Conservation (phyloP, 345 rosid genomes). For the Arabidopsis suecica region DNA sequence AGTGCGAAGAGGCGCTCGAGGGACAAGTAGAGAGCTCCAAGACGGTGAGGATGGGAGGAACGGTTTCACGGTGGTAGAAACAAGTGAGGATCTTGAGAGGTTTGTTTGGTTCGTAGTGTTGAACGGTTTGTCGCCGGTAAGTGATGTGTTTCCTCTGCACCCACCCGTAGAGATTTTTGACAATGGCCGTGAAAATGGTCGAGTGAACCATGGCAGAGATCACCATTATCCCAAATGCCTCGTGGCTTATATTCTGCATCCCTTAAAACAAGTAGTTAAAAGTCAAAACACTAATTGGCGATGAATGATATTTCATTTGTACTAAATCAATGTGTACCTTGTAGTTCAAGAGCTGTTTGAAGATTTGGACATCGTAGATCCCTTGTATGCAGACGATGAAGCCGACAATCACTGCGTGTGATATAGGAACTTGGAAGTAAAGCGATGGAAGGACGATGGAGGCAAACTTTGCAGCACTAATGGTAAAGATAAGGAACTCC, state of each 20-base stretch:
- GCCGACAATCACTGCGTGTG: slow-evolving; percentile 45
- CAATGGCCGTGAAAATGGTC: slow-evolving; percentile 30
- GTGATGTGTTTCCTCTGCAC: slow-evolving; percentile 42
- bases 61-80: slow-evolving; percentile 36
- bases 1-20: slow-evolving; percentile 29
- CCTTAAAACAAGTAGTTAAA: background rate
- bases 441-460: slow-evolving; percentile 40
- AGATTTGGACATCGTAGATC: slow-evolving; percentile 45
- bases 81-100: slow-evolving; percentile 48
- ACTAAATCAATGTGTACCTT: background rate
- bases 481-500: slow-evolving; percentile 29
- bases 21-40: slow-evolving; percentile 44
- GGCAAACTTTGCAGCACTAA: slow-evolving; percentile 28
- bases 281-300: background rate
- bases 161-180: slow-evolving; percentile 42
- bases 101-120: slow-evolving; percentile 9
- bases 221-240: slow-evolving; percentile 44
- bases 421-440: slow-evolving; percentile 49
- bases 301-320: background rate
- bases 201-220: slow-evolving; percentile 30
- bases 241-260: slow-evolving; percentile 36
- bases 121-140: slow-evolving; percentile 36
- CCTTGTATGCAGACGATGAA: slow-evolving; percentile 50
- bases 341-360: slow-evolving; percentile 21
- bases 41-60: slow-evolving; percentile 41